Conservation (phyloP, 179 eudicot species). For the Silene coronaria region DNA sequence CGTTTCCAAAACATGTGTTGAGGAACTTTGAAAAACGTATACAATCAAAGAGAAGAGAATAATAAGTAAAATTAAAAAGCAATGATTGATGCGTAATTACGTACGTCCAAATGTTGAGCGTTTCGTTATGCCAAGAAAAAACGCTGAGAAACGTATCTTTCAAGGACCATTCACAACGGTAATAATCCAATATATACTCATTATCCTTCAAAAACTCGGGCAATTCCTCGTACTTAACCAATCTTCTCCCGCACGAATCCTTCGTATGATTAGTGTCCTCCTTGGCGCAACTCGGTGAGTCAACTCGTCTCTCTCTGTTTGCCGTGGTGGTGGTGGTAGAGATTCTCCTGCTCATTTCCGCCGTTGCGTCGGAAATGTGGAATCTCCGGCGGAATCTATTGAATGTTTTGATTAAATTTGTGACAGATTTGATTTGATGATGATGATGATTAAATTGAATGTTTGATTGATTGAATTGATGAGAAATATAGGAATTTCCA, state of each 20-base stretch:
- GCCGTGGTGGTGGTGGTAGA: not conserved
- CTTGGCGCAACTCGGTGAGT: not conserved
- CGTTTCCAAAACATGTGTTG: not conserved
- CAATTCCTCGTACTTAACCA: slow-evolving; percentile 51
- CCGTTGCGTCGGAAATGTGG: slow-evolving; percentile 5
- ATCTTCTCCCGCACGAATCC: slow-evolving; percentile 23
- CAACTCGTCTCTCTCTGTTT: slow-evolving; percentile 18
- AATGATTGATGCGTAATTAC: slow-evolving; percentile 13
- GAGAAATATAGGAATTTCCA: not conserved
- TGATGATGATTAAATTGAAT: not conserved
- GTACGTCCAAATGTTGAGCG: slow-evolving; percentile 90
- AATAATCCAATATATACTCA: slow-evolving; percentile 69
- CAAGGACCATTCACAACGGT: slow-evolving; percentile 88
- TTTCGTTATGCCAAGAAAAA: slow-evolving; percentile 80
- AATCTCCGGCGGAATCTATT: too few relatives aligned
- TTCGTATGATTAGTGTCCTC: slow-evolving; percentile 6
- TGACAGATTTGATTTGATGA: not conserved
- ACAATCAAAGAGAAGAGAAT: not conserved
- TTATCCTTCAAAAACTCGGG: slow-evolving; percentile 82
- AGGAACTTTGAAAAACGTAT: too few relatives aligned
- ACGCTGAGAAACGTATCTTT: slow-evolving; percentile 61
- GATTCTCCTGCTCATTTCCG: slow-evolving; percentile 9
- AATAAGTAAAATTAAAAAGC: not conserved
- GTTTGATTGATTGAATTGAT: too few relatives aligned
- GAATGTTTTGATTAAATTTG: not conserved